Evolutionary conservation across 345 rosid genomes (phyloP).

Genomic region (Ricinus communis): DNA sequence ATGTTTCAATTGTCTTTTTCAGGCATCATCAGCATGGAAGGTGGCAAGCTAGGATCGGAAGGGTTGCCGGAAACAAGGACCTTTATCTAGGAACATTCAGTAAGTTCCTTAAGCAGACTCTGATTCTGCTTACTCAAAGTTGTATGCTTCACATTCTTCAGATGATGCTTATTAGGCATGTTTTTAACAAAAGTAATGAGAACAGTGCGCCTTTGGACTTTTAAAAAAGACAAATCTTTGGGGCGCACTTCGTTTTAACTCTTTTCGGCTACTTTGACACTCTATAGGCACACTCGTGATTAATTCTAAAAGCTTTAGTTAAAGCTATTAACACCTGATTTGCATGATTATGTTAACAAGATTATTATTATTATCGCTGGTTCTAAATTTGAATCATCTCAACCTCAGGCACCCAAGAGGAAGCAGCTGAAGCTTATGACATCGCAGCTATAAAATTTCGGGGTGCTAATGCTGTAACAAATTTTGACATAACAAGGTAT

Average conservation of each 20-base stretch:
- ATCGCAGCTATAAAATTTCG: conserved; percentile 92
- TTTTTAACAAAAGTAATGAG: no score
- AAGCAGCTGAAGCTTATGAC: conserved; percentile 97
- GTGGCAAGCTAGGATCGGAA: conserved; percentile 99
- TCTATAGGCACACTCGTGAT: no score
- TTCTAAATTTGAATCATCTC: neutral
- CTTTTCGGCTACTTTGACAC: no score
- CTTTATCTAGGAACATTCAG: conserved; percentile 97
- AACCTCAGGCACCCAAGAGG: conserved; percentile 87
- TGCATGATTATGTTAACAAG: neutral
- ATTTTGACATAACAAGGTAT: conserved; percentile 78
- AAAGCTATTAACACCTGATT: neutral
- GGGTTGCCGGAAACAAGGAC: conserved; percentile 98
- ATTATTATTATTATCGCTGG: neutral
- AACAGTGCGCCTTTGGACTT: no score
- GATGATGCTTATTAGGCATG: no score
- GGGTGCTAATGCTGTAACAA: conserved; percentile 87
- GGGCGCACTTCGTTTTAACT: no score
- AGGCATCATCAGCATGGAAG: conserved; percentile 99
- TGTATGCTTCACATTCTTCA: neutral
- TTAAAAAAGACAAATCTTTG: no score
- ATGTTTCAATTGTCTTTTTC: neutral
- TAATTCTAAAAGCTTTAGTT: no score
- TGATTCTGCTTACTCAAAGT: neutral
- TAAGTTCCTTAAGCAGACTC: conserved; percentile 31